Evolutionary conservation across 495 filamentous ascomycete species (phyloP).

Genomic region (Hypoxylon perforatum): DNA sequence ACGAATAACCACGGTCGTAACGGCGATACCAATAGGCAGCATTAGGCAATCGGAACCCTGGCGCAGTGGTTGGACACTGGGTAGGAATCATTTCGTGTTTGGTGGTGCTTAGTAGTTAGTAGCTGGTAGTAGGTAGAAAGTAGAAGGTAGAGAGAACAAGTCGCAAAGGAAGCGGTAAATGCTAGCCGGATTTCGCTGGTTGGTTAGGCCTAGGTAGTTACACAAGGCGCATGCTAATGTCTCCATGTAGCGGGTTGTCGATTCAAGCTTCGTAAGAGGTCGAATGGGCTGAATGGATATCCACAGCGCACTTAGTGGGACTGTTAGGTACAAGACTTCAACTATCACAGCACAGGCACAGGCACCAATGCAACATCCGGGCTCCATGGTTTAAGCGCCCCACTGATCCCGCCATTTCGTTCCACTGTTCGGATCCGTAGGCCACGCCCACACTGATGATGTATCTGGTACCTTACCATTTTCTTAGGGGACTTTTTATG

Average conservation of each 20-base stretch:
- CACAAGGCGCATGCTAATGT: conserved; percentile 15
- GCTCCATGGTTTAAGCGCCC: conserved; percentile 4
- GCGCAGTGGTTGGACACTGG: too few relatives aligned
- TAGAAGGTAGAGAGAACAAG: background rate
- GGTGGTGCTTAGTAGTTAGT: conserved; percentile 1
- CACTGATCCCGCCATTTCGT: conserved; percentile 24
- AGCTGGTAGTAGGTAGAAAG: background rate
- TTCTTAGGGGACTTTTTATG: conserved; percentile 9
- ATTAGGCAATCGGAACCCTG: too few relatives aligned
- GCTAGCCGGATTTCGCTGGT: background rate
- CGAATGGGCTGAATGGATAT: background rate
- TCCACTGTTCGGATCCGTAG: conserved; percentile 14
- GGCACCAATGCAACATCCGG: conserved; percentile 20
- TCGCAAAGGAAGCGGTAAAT: background rate
- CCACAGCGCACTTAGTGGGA: conserved; percentile 6
- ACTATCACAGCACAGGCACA: too few relatives aligned
- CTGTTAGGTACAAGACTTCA: too few relatives aligned
- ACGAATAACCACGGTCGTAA: too few relatives aligned
- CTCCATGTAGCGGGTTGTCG: conserved; percentile 23
- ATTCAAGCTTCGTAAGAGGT: conserved; percentile 35
- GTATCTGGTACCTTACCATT: conserved; percentile 17
- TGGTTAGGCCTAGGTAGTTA: too few relatives aligned
- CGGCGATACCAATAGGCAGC: too few relatives aligned
- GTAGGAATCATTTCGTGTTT: background rate
- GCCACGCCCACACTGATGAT: conserved; percentile 3